Conservation (phyloP, 192 early-diverging fungal species). For the Lobulomyces angularis region DNA sequence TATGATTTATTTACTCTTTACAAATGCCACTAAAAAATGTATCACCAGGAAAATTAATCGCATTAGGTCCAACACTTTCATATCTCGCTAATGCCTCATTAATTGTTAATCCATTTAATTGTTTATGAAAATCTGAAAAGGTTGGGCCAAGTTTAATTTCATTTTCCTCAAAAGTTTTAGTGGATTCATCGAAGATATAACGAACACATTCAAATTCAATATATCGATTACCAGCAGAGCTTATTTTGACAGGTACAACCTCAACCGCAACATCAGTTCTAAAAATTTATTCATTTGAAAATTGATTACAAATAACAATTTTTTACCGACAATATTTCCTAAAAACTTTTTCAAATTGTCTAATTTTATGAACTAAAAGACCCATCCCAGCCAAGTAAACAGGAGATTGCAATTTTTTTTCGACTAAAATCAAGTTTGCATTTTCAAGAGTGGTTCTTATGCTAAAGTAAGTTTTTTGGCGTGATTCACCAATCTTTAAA, state of each 20-base stretch:
- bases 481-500: conserved; percentile 26
- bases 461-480: conserved; percentile 61
- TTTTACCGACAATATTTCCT: background rate
- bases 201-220: conserved; percentile 63
- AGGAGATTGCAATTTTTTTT: conserved; percentile 5
- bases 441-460: conserved; percentile 17
- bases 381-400: background rate
- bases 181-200: conserved; percentile 47
- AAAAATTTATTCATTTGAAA: conserved; percentile 7
- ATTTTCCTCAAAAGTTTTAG: conserved; percentile 43
- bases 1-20: conserved; percentile 34
- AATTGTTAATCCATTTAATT: conserved; percentile 26
- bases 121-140: conserved; percentile 13
- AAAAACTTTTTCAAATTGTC: background rate
- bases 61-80: conserved; percentile 57
- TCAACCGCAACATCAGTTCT: conserved; percentile 13
- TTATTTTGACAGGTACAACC: conserved; percentile 21
- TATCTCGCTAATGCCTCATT: conserved; percentile 36
- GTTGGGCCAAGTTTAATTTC: conserved; percentile 40
- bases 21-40: conserved; percentile 36
- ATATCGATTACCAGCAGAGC: conserved; percentile 37
- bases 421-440: conserved; percentile 6
- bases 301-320: conserved; percentile 19
- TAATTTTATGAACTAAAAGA: background rate
- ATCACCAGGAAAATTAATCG: conserved; percentile 50